Evolutionary conservation across 1,139 yeast genomes (phyloP), one percentile per base, ranked within the genome.

Genomic region (Geotrichum histeridarum): DNA sequence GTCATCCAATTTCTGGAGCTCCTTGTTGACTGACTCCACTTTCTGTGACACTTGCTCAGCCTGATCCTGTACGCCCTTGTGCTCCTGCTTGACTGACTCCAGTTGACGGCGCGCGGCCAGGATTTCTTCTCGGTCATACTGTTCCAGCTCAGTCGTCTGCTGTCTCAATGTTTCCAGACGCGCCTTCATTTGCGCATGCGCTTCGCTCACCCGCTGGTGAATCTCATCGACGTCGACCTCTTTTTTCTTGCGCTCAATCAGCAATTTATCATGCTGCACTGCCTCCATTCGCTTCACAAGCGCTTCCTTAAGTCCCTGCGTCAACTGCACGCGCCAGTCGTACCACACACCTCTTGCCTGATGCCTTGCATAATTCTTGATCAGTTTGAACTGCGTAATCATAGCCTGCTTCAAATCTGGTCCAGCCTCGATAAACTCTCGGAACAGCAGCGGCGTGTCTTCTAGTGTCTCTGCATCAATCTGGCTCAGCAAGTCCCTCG

Each of bases 341-440:
- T 79, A 80, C 85, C 85, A 82, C 1, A 77, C 76, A 22, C 73
- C 74, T 55, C 72, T 75, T 2, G 84, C 79, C 61, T 77, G 77
- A 42, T 72, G 73, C 36, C 83, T 71, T 2, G 84, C 72, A 57
- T 66, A 75, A 51, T 78, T 81, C 63, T 79, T 79, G 52, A 80
- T 67, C 31, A 75, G 63, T 57, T 75, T 79, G 57, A 80, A 76
- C 54, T 77, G 77, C 12, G 76, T 68, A 53, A 73, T 75, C 73
- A 80, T 72, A 1, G 67, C 65, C 38, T 70, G 68, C 58, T 73
- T 73, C 8, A 73, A 77, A 37, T 67, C 70, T 3, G 70, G 68
- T 14, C 70, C 63, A 0, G 77, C 69, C 1, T 70, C 66, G 51
- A 78, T 73, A 60, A 74, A 81, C 57, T 77, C 80, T 42, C 71